Evolutionary conservation across 2,329 filamentous ascomycete species (phyloP), one percentile per base, ranked within the genome.

Genomic region (Cytospora piceicola): DNA sequence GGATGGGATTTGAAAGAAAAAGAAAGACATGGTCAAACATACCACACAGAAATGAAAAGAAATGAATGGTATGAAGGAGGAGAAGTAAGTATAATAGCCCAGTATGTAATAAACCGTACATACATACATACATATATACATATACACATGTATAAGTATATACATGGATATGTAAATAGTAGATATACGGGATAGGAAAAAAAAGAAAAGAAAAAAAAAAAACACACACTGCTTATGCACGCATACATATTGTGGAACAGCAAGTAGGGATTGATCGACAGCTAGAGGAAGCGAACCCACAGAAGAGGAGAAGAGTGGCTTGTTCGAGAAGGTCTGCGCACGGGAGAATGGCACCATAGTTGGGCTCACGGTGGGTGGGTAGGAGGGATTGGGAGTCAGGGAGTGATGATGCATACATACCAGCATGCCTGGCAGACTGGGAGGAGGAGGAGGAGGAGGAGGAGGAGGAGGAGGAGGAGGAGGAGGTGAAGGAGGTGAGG

Each of bases 81-180:
- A 42, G 58, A 58, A 53, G 52, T 62, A 36, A 54, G 56, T 42
- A 56, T 42, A 56, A 65, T 65, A 63, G 67, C 58, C 36, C n/a
- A n/a, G n/a, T n/a, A 36, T 36, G 34, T 36, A 36, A 14, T 29
- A 29, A 29, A 3, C 27, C 5, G 34, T 36, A 36, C 12, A 4
- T 36, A 36, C 34, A 4, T 29, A 29, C 27, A 12, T 64, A 58
- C 36, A 20, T 51, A 63, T n/a, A 15, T n/a, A n/a, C n/a, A n/a
- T n/a, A n/a, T n/a, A n/a, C n/a, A n/a, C n/a, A n/a, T n/a, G n/a
- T n/a, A n/a, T n/a, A 36, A 9, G 32, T 36, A 36, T 12, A 2
- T 36, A 36, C 32, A 3, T 36, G 11, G 5, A 4, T 32, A 32
- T 32, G 5, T 36, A 12, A 36, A 11, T 11, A 7, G 34, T 64